phyloP scores from a whole-genome alignment of 2,329 filamentous ascomycete genomes.

The Diplodia corticola region DNA sequence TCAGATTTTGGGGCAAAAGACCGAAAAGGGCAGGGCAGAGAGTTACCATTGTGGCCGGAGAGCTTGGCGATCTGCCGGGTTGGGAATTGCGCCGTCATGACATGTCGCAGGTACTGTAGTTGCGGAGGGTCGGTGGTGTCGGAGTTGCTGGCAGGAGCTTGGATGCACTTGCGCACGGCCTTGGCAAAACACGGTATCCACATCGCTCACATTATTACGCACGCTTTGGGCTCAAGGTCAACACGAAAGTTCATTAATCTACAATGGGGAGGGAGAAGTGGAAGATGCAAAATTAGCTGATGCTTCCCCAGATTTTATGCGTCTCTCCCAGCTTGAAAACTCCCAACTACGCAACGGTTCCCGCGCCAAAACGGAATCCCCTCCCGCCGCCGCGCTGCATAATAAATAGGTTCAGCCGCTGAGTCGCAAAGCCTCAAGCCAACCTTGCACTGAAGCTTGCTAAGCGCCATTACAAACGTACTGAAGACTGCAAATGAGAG shows the following conservation, averaged over 20 bases:
- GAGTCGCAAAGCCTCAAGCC: slow-evolving; percentile 14
- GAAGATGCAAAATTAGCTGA: slow-evolving; percentile 23
- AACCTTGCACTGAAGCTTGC: slow-evolving; percentile 19
- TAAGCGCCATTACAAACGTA: slow-evolving; percentile 44
- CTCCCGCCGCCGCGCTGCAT: neutral
- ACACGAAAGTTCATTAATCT: slow-evolving; percentile 22
- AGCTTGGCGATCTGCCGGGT: slow-evolving; percentile 42
- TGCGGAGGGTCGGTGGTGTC: neutral
- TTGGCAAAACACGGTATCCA: neutral
- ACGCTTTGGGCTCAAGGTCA: neutral
- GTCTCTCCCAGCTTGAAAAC: slow-evolving; percentile 18
- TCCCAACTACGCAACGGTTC: slow-evolving; percentile 18
- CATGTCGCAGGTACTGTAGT: slow-evolving; percentile 25
- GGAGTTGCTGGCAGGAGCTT: slow-evolving; percentile 4
- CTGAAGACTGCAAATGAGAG: slow-evolving; percentile 39
- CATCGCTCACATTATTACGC: neutral
- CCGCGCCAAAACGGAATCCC: slow-evolving; percentile 19
- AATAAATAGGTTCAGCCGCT: slow-evolving; percentile 9
- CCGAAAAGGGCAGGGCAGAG: too few species aligned
- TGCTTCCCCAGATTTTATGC: slow-evolving; percentile 21
- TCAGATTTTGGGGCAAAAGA: too few species aligned
- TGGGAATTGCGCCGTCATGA: slow-evolving; percentile 43
- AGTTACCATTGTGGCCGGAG: slow-evolving; percentile 42
- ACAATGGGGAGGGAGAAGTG: slow-evolving; percentile 18
- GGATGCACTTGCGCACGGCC: neutral